Evolutionary conservation across 202 grass and related monocot species (phyloP), one percentile per base, ranked within the genome.

Genomic region (Panicum hallii): DNA sequence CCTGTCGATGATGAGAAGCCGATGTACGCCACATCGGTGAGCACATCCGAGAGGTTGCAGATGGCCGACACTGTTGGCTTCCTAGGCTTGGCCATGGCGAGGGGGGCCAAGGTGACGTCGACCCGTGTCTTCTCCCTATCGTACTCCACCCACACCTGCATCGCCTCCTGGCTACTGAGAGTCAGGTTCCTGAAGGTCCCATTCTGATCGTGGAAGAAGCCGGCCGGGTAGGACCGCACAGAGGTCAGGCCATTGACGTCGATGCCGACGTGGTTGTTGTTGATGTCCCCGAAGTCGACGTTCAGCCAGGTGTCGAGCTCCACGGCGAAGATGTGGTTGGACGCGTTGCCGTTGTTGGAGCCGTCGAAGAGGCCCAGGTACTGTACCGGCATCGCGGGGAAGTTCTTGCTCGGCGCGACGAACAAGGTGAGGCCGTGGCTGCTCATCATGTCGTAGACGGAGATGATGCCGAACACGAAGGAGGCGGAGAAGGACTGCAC

Each of bases 271-370:
- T 56, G 53, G 53, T 56, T 56, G 19, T 56, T 56, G 16, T 56
- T 56, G 60, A 63, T 63, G 3, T 63, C 60, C 60, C 60, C 11
- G 60, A 63, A 63, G 11, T 63, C 60, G 5, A 30, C 36, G 62
- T 64, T 64, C 13, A 36, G 62, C 62, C 62, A 64, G 26, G 62
- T 64, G 30, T 64, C 62, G 62, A 64, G 62, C 62, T 64, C 62
- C 6, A 36, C 6, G 1, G 62, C 62, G 5, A 64, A 64, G 28
- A 64, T 64, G 62, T 64, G 62, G 30, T 64, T 64, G 62, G 62
- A 16, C 30, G 30, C 3, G 28, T 64, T 64, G 62, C 62, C 62
- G 16, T 64, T 36, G 30, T 64, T 64, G 11, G 30, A 64, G 30
- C 30, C 62, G 26, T 15, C 5, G 30, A 64, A 64, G 62, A 64